These are phyloP conservation scores for Clarireedia homoeocarpa DNA, from an alignment of 2,329 filamentous ascomycete species.

Conservation along the genomic window DNA sequence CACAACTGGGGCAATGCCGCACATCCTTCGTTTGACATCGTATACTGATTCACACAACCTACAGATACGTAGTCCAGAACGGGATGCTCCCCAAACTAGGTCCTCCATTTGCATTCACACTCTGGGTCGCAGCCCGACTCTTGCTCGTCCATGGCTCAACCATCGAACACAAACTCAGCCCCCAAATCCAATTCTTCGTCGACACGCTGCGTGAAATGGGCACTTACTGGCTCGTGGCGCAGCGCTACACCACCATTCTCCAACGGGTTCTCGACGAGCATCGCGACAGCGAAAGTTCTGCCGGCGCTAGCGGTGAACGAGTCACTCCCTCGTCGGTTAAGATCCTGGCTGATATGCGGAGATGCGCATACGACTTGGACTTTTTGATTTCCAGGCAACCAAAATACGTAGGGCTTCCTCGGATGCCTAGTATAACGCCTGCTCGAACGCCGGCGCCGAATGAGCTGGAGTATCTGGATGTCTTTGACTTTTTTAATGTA, in stretches of 20 bases:
- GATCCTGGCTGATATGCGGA: conserved; percentile 85
- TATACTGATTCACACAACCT: not conserved
- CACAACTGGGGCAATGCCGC: not conserved
- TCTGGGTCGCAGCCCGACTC: conserved; percentile 85
- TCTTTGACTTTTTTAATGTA: conserved; percentile 93
- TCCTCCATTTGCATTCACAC: conserved; percentile 82
- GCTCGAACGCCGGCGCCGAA: conserved; percentile 66
- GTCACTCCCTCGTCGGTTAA: conserved; percentile 76
- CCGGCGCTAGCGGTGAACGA: conserved; percentile 55
- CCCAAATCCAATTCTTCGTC: conserved; percentile 74
- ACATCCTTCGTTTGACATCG: not conserved
- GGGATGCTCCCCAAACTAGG: conserved; percentile 72
- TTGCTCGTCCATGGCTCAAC: conserved; percentile 86
- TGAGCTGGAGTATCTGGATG: conserved; percentile 83
- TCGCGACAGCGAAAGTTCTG: conserved; percentile 61
- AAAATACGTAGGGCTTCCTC: conserved; percentile 30
- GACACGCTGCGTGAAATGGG: conserved; percentile 76
- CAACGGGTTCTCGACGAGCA: conserved; percentile 83
- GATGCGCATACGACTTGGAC: conserved; percentile 84
- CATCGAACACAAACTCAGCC: conserved; percentile 73
- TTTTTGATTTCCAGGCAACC: conserved; percentile 76
- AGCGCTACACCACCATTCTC: conserved; percentile 71
- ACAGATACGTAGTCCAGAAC: conserved; percentile 53
- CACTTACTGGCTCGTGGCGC: conserved; percentile 76
- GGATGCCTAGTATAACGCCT: conserved; percentile 48